These are phyloP conservation scores for Suhomyces tanzawaensis DNA, from an alignment of 805 yeast genomes.

Conservation along the genomic window DNA sequence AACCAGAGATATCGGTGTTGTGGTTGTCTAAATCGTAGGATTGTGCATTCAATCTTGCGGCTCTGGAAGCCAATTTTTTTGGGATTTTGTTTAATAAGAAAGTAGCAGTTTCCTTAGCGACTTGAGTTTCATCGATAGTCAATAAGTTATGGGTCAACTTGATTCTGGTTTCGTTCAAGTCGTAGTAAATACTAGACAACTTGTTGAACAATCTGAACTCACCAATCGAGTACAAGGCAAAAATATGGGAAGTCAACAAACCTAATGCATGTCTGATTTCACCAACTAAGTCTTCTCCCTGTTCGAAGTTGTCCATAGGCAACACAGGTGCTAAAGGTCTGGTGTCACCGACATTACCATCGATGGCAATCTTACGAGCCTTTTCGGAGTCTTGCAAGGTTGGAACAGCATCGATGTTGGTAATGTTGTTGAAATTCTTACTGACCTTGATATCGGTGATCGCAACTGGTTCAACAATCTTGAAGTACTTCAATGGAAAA, in stretches of 20 bases:
- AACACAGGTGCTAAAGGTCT: constrained; percentile 44
- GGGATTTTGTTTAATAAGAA: constrained; percentile 56
- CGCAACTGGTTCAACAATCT: constrained; percentile 42
- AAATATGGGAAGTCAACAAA: constrained; percentile 60
- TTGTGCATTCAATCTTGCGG: constrained; percentile 39
- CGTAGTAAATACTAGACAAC: constrained; percentile 50
- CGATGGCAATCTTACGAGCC: constrained; percentile 15
- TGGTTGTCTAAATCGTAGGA: constrained; percentile 40
- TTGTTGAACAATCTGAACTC: constrained; percentile 63
- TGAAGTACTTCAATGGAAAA: constrained; percentile 58
- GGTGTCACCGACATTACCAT: constrained; percentile 3
- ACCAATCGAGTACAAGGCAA: constrained; percentile 67
- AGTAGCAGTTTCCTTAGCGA: constrained; percentile 51
- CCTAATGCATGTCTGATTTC: constrained; percentile 60
- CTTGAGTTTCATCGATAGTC: constrained; percentile 50
- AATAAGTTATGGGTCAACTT: constrained; percentile 49
- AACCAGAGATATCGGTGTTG: constrained; percentile 57
- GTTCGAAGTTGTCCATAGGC: constrained; percentile 48
- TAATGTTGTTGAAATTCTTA: constrained; percentile 28
- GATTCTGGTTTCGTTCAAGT: constrained; percentile 57
- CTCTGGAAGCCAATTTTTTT: constrained; percentile 50
- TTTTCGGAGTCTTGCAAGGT: constrained; percentile 32
- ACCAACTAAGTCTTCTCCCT: constrained; percentile 43
- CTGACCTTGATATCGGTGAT: constrained; percentile 29
- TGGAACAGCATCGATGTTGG: constrained; percentile 27